These are phyloP conservation scores for Guillardia theta DNA, from an alignment of 78 protist species.

Conservation along the genomic window DNA sequence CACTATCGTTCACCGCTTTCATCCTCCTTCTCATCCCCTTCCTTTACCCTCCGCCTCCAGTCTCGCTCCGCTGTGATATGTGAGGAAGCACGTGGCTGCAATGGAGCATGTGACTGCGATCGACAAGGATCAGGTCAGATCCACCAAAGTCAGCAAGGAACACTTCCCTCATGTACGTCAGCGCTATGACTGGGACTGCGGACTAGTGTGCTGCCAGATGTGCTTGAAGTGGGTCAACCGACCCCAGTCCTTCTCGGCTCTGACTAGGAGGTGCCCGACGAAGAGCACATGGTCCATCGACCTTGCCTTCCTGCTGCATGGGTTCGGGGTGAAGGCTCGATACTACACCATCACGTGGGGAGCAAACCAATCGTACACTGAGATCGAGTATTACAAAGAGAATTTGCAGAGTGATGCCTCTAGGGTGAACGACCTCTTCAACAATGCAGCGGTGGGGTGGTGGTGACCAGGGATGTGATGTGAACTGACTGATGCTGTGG, in stretches of 20 bases:
- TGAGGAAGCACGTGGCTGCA: no score
- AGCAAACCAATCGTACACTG: not conserved
- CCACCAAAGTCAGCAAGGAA: not conserved
- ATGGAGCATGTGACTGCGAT: no score
- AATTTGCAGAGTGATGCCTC: not conserved
- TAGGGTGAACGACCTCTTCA: not conserved
- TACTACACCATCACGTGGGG: slow-evolving; percentile 6
- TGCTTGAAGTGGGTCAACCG: not conserved
- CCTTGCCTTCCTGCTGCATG: not conserved
- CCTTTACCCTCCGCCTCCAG: no score
- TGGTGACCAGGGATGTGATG: no score
- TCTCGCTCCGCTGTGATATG: no score
- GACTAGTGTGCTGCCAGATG: slow-evolving; percentile 13
- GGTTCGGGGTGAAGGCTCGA: not conserved
- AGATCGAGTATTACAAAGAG: not conserved
- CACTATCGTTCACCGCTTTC: no score
- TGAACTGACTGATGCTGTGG: not conserved
- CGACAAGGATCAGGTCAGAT: no score
- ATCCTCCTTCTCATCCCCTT: no score
- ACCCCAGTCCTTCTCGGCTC: not conserved
- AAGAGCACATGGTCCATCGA: not conserved
- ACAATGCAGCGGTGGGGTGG: not conserved
- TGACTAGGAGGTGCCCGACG: not conserved
- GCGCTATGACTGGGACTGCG: not conserved
- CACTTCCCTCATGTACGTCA: not conserved